Evolutionary conservation across 163 green algal genomes (phyloP), one percentile per base, ranked within the genome.

Genomic region (Chloromonas sp.): DNA sequence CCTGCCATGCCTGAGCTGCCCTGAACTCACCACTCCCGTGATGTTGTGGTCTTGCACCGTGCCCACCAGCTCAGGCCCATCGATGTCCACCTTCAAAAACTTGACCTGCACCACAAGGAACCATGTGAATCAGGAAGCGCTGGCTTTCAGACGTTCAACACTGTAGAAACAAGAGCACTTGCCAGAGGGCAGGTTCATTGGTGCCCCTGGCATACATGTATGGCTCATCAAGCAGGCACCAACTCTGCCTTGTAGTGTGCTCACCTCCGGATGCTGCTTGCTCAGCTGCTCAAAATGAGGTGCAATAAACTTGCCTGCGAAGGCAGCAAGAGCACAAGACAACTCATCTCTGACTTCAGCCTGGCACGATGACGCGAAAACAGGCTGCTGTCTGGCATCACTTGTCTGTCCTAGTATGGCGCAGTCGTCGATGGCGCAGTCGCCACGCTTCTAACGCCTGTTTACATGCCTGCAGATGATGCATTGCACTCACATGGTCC

Each of bases 51-150:
- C 83, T n/a, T 78, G 77, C 79, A 89, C 86, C 2, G 83, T 89
- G 0, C 13, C 14, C 1, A 36, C 8, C 61, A 89, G 1, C 1
- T 60, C 71, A 2, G 3, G 3, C 71, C 83, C 79, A 71, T 89
- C 86, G 13, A 89, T 89, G 71, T 89, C 86, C 0, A 89, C 78
- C 82, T 89, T 89, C 15, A 89, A 78, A 62, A 89, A 89, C 14
- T 79, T 82, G 0, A 89, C 83, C 86, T 89, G 79, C 14, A n/a
- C 57, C 60, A 84, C 36, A 36, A 36, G 36, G 36, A 36, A 36
- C 36, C 36, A 36, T 36, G 36, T 36, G 36, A 36, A 36, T 36
- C 36, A 36, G 36, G 36, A 36, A 36, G 36, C 36, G 36, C 36
- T 36, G 36, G 36, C 36, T 36, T 36, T 36, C 36, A 36, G 36